Percentiles rank a stretch among this genome's conserved stretches.
Conservation (phyloP, 352 stramenopile species). For the Pilasporangium apinafurcum region DNA sequence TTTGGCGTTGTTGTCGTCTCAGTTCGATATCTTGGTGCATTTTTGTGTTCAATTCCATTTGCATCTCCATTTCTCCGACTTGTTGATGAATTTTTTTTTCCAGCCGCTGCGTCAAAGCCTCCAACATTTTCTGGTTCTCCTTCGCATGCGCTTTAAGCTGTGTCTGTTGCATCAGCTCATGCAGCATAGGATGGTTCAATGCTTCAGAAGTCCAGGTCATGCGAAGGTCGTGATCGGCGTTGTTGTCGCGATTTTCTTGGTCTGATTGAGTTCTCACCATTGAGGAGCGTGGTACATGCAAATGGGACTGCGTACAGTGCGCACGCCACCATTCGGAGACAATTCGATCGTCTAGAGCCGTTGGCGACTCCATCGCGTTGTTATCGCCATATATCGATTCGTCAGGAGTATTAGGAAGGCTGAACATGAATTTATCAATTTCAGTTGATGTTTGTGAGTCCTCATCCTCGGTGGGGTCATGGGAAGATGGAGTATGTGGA, state of each 20-base stretch:
- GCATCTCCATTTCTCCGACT: constrained; percentile 33
- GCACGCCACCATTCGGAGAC: constrained; percentile 57
- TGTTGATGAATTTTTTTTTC: constrained; percentile 29
- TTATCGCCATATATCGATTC: too few species aligned
- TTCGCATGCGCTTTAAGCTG: constrained; percentile 7
- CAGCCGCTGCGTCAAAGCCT: constrained; percentile 5
- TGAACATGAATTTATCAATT: constrained; percentile 34
- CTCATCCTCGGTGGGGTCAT: constrained; percentile 3
- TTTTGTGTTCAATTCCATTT: constrained; percentile 57
- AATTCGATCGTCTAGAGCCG: constrained; percentile 16
- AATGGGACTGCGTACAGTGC: constrained; percentile 42
- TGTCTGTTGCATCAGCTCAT: constrained; percentile 17
- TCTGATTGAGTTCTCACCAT: constrained; percentile 7
- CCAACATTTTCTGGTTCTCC: constrained; percentile 17
- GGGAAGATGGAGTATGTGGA: too few species aligned
- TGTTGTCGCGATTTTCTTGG: constrained; percentile 11
- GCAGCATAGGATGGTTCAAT: constrained; percentile 41
- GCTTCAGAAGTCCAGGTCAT: constrained; percentile 30
- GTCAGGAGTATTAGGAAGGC: constrained; percentile 7
- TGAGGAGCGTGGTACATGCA: constrained; percentile 6
- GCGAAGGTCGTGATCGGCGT: constrained; percentile 8
- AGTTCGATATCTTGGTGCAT: constrained; percentile 21
- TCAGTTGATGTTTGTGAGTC: not conserved
- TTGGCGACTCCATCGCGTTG: not conserved
- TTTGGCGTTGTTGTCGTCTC: constrained; percentile 19